Conservation (phyloP, 164 flowering plant genomes). For the Euptelea pleiosperma region DNA sequence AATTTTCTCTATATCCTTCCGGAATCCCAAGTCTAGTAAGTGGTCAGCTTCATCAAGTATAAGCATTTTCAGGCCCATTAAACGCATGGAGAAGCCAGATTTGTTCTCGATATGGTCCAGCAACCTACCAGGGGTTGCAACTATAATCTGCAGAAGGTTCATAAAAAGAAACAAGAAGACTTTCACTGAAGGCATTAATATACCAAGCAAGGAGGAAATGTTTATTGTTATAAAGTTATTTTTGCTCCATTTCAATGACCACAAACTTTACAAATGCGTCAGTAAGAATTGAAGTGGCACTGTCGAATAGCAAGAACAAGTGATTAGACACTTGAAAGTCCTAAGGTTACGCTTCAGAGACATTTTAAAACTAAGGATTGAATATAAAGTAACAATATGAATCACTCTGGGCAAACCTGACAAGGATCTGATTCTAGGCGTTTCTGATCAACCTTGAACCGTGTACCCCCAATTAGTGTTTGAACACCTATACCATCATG, state of each 20-base stretch:
- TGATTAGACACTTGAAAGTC: no score
- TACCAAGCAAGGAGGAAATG: no score
- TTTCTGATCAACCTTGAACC: constrained; percentile 86
- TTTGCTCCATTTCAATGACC: no score
- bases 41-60: constrained; percentile 94
- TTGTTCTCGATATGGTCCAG: constrained; percentile 91
- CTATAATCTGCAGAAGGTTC: constrained; percentile 59
- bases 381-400: not conserved
- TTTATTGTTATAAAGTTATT: no score
- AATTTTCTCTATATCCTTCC: constrained; percentile 85
- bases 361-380: not conserved
- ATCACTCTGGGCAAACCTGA: constrained; percentile 51
- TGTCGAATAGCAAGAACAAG: no score
- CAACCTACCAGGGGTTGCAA: constrained; percentile 96
- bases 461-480: constrained; percentile 84
- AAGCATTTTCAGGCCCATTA: constrained; percentile 86
- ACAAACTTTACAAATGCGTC: no score
- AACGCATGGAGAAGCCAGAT: constrained; percentile 71
- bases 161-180: not conserved
- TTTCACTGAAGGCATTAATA: not conserved
- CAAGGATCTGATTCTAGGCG: constrained; percentile 79
- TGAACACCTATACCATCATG: constrained; percentile 88
- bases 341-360: no score
- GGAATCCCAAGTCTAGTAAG: constrained; percentile 86
- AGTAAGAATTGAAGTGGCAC: no score